Conservation (phyloP, 441 rosid species). For the Flueggea neowawraea region DNA sequence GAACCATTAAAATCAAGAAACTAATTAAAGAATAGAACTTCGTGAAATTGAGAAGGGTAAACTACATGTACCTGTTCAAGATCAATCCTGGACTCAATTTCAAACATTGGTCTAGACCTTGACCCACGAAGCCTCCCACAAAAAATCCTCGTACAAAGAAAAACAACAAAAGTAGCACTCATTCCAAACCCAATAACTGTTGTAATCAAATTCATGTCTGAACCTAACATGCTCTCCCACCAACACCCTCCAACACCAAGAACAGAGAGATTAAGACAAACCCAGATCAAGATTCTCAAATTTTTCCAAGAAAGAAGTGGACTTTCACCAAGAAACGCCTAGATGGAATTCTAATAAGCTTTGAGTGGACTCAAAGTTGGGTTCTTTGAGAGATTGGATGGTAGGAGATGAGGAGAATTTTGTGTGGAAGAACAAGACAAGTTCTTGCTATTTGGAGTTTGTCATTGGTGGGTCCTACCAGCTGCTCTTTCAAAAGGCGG, state of each 20-base stretch:
- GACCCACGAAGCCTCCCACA: slow-evolving; percentile 48
- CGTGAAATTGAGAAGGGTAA: background rate
- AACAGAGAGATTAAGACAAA: background rate
- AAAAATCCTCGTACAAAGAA: slow-evolving; percentile 53
- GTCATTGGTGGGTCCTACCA: background rate
- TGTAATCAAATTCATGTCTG: slow-evolving; percentile 50
- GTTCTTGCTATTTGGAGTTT: slow-evolving; percentile 12
- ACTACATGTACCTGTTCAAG: slow-evolving; percentile 42
- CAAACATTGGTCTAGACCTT: slow-evolving; percentile 41
- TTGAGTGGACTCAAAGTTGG: slow-evolving; percentile 36
- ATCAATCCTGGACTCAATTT: slow-evolving; percentile 45
- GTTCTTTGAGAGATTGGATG: background rate
- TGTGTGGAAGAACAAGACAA: background rate
- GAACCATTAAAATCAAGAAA: no score
- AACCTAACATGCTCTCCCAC: slow-evolving; percentile 28
- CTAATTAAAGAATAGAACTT: background rate
- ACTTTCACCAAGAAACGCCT: slow-evolving; percentile 6
- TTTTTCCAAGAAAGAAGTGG: slow-evolving; percentile 5
- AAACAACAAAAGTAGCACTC: slow-evolving; percentile 61
- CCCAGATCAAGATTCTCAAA: slow-evolving; percentile 25
- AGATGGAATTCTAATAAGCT: slow-evolving; percentile 21
- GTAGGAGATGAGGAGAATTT: slow-evolving; percentile 4
- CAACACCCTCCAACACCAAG: slow-evolving; percentile 7
- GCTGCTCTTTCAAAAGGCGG: background rate
- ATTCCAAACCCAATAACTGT: slow-evolving; percentile 58